Base-by-base conservation (phyloP, 23 red algal species). In the Agarophyton chilense region DNA sequence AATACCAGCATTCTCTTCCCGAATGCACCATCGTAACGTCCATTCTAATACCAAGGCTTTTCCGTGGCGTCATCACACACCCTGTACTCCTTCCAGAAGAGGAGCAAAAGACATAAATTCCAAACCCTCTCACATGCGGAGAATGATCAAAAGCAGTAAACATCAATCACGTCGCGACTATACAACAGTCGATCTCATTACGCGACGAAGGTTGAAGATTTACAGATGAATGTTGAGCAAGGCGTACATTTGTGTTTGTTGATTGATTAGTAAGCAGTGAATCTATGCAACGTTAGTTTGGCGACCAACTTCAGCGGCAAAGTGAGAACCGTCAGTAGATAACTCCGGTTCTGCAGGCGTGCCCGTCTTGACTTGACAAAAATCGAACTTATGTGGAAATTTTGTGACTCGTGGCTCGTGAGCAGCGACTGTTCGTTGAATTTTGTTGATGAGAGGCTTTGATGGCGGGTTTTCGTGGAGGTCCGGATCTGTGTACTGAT, bases 301-400 rank as follows among this genome's bases (percentile, higher is more conserved):
- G 0, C 40, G 54, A 42, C 35, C 56, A 9, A 49, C 68, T 53
- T 46, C 71, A 24, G 83, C 67, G 21, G 71, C 65, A 88, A 88
- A 77, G 33, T 88, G 66, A 24, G 66, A 52, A 55, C 83, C 83
- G 22, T 88, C 83, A 31, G 83, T 88, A 13, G 83, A 88, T 14
- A 88, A 43, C 67, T 88, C 83, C 5, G 83, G 83, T 52, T 88
- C 83, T 55, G 83, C 62, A 10, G 83, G 50, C 26, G 83, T 88
- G 2, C 83, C 83, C 19, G 64, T 49, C 32, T 52, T 46, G 0
- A 65, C 62, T 50, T 88, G 39, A 31, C 46, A 22, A 60, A 88
- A 95, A 68, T 98, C 96, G 88, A 98, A 98, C 72, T 89, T 83
- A 77, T 94, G 92, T n/a, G 91, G 92, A 74, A 98, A 95, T 34